Base-by-base conservation (phyloP, 768 basidiomycete genomes). In the Udeniomyces megalosporus region DNA sequence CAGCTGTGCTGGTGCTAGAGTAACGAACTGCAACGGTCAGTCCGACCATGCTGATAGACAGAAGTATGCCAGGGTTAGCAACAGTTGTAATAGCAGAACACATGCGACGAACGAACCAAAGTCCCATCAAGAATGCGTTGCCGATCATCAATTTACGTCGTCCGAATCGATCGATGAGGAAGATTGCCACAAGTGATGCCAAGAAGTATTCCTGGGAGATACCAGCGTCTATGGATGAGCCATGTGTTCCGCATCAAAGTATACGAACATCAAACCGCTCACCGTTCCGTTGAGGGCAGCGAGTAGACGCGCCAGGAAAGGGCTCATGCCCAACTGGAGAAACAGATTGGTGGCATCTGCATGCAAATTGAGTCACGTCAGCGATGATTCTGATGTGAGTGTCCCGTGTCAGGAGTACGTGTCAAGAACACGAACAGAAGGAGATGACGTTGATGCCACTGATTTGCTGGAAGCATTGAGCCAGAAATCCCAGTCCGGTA, bases 21-120 rank as follows among this genome's bases (percentile, higher is more conserved):
- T 32, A 14, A 22, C 35, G 52, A 15, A 53, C 32, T 0, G 60
- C 55, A 26, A 82, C 74, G 0, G 81, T 81, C 14, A 83, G 78
- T 32, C 83, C 72, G 2, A 81, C 71, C 82, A 83, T 83, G 4
- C 80, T 80, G 44, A 77, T 58, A 26, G 74, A n/a, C n/a, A n/a
- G n/a, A n/a, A n/a, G n/a, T n/a, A n/a, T n/a, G n/a, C n/a, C n/a
- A n/a, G n/a, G n/a, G n/a, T 8, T 42, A 42, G 10, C 38, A 42
- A 42, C 38, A n/a, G n/a, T n/a, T n/a, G n/a, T n/a, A n/a, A n/a
- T n/a, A n/a, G n/a, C n/a, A n/a, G 38, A 42, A 42, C 17, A 8
- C 10, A 42, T 42, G 38, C 17, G 10, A 17, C 17, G 10, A 42
- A 42, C 38, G 38, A 8, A 42, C 38, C 38, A 8, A 8, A 42